Conservation (phyloP, 2,329 filamentous ascomycete species). For the Cladosporium austrohemisphaericum region DNA sequence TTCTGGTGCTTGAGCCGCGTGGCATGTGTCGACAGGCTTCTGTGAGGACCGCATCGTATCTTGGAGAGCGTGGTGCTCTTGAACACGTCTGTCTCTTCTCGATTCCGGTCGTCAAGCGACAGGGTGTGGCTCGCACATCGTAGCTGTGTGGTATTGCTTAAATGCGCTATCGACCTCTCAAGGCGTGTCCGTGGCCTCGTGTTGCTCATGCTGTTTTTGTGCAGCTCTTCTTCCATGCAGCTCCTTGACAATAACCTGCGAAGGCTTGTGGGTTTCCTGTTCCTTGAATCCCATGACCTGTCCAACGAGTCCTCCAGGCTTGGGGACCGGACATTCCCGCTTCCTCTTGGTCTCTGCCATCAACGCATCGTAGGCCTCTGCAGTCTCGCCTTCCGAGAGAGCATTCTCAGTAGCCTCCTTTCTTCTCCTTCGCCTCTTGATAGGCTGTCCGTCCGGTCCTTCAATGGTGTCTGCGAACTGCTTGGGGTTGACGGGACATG, state of each 20-base stretch:
- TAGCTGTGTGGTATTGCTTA: neutral
- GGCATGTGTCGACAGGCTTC: neutral
- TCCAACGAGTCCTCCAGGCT: slow-evolving; percentile 75
- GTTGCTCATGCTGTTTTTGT: neutral
- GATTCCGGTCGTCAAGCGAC: no score
- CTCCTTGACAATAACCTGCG: slow-evolving; percentile 28
- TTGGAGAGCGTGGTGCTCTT: no score
- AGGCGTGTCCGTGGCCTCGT: slow-evolving; percentile 5
- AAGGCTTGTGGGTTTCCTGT: slow-evolving; percentile 23
- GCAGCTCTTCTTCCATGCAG: slow-evolving; percentile 18
- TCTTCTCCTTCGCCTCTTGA: slow-evolving; percentile 42
- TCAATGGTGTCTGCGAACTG: slow-evolving; percentile 64
- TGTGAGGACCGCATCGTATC: neutral
- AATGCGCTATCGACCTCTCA: neutral
- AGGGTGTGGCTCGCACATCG: no score
- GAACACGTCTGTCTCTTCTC: no score
- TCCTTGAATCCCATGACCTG: slow-evolving; percentile 67
- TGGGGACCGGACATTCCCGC: slow-evolving; percentile 87
- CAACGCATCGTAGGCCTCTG: slow-evolving; percentile 1
- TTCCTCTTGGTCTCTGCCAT: slow-evolving; percentile 30
- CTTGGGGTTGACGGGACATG: slow-evolving; percentile 76
- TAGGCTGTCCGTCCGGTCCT: slow-evolving; percentile 27
- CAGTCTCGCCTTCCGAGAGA: slow-evolving; percentile 2
- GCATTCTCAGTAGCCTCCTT: slow-evolving; percentile 23
- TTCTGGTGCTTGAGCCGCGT: no score